Evolutionary conservation across 73 alveolate genomes (phyloP), one percentile per base, ranked within the genome.

Genomic region (Blepharisma stoltei): DNA sequence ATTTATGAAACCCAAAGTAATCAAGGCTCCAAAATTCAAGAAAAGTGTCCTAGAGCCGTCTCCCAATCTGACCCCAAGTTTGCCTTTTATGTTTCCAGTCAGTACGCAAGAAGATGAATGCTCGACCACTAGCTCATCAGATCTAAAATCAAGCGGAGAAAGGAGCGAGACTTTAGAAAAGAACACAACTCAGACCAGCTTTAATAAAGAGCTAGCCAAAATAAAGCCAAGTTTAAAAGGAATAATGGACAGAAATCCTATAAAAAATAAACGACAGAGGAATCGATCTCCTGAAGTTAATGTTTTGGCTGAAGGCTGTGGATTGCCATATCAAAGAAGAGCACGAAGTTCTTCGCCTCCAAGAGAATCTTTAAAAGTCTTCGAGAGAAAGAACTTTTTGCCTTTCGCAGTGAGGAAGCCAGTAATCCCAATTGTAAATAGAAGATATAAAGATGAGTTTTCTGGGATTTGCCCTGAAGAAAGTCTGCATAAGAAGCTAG

Each of bases 281-380:
- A 32, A 32, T 32, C 41, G 41, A 32, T 32, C 41, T 32, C 41
- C 41, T 32, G 37, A n/a, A 60, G 66, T 52, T 52, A 52, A 52
- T 52, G 23, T n/a, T 38, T 14, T 25, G 14, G 23, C n/a, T 20
- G 23, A 52, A 14, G 27, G 23, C n/a, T 14, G 27, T 52, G 73
- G 73, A 18, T 38, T 60, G 11, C 73, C 73, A 14, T 60, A 14
- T 5, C 73, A 60, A 60, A 14, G 73, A 60, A 14, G 73, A 60
- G 73, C 73, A 2, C 14, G 73, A 60, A 60, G 73, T 25, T 60
- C 73, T 20, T 60, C 73, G 46, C 73, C 73, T 60, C 73, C 73
- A 25, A 60, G 45, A 25, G 73, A 60, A 60, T 8, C n/a, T 25
- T 25, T 60, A 20, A 60, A 60, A 60, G 46, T 60, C 2, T 14